Evolutionary conservation across 2,329 filamentous ascomycete species (phyloP), one percentile per base, ranked within the genome.

Genomic region (Claviceps fusiformis): DNA sequence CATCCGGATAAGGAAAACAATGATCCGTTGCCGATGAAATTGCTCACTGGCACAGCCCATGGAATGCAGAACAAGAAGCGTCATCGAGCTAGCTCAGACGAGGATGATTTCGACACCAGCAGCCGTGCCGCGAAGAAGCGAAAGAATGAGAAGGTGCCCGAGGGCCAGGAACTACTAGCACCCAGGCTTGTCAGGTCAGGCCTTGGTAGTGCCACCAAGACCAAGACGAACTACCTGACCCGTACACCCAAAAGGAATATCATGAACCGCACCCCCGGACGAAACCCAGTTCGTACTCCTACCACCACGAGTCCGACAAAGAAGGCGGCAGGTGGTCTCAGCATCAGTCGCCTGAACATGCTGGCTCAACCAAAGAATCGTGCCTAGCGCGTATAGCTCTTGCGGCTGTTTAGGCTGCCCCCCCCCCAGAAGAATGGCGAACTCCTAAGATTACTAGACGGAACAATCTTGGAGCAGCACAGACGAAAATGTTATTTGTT

Each of bases 1-100:
- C 70, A 71, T 54, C 69, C 70, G 11, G 74, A 81, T 66, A 82
- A 82, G 68, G 79, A 82, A 63, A 82, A 83, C 61, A 68, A 72
- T 48, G 70, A 70, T 1, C 76, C 74, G 6, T 59, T 64, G 24
- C 60, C 63, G 5, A 61, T 61, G 29, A 67, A 68, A 48, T 41
- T 73, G 64, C 63, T 75, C 52, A 62, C 67, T n/a, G 74, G 74
- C 44, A 74, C 81, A 43, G 74, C 79, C 3, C 82, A 85, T 60
- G 82, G 82, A 19, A 78, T 86, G 69, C 67, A 73, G 8, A 85
- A 81, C 70, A 85, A 86, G 73, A 86, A 84, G 69, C 78, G 82
- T 31, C 75, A 78, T 61, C 75, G 82, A n/a, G 75, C 76, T 17
- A 76, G 69, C 53, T 75, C 74, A 50, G 79, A 81, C 46, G 78